These are phyloP conservation scores for Curvularia sp. DNA, from an alignment of 2,329 filamentous ascomycete genomes.

Conservation along the genomic window DNA sequence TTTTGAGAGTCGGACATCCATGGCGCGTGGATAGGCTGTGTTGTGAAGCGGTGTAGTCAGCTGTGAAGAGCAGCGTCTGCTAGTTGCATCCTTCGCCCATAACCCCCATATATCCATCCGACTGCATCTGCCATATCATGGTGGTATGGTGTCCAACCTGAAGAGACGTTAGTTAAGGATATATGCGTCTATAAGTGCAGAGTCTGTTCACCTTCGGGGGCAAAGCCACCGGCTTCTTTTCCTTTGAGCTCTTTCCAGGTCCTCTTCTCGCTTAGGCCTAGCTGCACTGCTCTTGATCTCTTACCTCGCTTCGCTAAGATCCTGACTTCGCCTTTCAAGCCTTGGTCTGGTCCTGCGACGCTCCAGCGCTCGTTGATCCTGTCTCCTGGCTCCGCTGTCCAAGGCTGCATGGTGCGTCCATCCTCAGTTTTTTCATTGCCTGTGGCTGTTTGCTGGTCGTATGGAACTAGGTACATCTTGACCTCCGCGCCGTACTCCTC, in stretches of 20 bases:
- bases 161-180: conserved; percentile 2
- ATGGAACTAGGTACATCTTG: conserved; percentile 42
- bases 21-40: conserved; percentile 9
- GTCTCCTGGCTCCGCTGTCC: conserved; percentile 42
- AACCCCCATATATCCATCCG: conserved; percentile 47
- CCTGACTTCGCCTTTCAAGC: conserved; percentile 42
- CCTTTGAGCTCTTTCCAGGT: conserved; percentile 44
- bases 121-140: conserved; percentile 47
- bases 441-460: conserved; percentile 21
- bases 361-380: conserved; percentile 39
- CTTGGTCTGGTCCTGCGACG: conserved; percentile 39
- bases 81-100: conserved; percentile 41
- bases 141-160: conserved; percentile 46
- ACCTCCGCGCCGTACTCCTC: conserved; percentile 40
- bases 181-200: not conserved
- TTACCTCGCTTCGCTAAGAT: conserved; percentile 43
- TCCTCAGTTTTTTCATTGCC: conserved; percentile 27
- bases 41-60: conserved; percentile 23
- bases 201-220: conserved; percentile 33
- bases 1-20: conserved; percentile 11
- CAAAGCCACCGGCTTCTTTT: conserved; percentile 33
- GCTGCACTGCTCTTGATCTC: conserved; percentile 33
- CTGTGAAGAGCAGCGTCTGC: conserved; percentile 36
- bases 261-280: conserved; percentile 35
- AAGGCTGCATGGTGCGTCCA: conserved; percentile 32